Evolutionary conservation across 768 basidiomycete genomes (phyloP).

Genomic region (Suillus tomentosus): DNA sequence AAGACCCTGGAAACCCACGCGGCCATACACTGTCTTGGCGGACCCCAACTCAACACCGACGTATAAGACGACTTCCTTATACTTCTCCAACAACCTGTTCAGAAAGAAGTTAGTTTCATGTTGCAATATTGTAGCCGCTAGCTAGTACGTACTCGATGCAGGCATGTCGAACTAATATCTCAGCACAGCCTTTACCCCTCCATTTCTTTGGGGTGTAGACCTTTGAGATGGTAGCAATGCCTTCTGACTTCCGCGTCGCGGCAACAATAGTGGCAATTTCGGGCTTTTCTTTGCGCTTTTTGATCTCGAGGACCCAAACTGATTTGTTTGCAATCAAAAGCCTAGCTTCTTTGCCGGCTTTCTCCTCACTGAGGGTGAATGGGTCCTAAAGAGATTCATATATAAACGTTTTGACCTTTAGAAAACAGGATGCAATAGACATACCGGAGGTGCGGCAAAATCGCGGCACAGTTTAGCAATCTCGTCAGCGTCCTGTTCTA

Average conservation of each 20-base stretch:
- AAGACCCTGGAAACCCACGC: constrained; percentile 68
- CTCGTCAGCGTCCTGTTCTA: constrained; percentile 27
- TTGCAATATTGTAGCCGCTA: neutral
- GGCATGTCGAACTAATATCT: constrained; percentile 59
- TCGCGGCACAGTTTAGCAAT: constrained; percentile 52
- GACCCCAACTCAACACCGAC: constrained; percentile 45
- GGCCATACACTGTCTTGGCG: constrained; percentile 56
- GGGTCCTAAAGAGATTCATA: constrained; percentile 44
- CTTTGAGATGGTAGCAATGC: constrained; percentile 67
- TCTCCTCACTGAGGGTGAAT: constrained; percentile 46
- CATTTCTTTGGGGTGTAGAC: constrained; percentile 62
- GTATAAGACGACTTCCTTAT: constrained; percentile 60
- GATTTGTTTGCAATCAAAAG: constrained; percentile 46
- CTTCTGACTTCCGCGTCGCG: constrained; percentile 59
- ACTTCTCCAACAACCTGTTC: constrained; percentile 37
- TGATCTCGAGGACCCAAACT: constrained; percentile 65
- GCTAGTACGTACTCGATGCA: constrained; percentile 48
- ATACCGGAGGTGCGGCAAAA: constrained; percentile 63
- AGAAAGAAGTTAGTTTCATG: constrained; percentile 14
- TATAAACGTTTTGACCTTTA: neutral
- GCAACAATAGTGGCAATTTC: constrained; percentile 69
- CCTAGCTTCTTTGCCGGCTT: constrained; percentile 53
- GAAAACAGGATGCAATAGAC: constrained; percentile 20
- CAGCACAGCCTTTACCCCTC: constrained; percentile 59
- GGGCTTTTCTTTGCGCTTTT: constrained; percentile 22